A percentile compares a stretch with the other conserved stretches of the same genome.
Conservation (phyloP, 441 rosid genomes). For the Kokia cookei region DNA sequence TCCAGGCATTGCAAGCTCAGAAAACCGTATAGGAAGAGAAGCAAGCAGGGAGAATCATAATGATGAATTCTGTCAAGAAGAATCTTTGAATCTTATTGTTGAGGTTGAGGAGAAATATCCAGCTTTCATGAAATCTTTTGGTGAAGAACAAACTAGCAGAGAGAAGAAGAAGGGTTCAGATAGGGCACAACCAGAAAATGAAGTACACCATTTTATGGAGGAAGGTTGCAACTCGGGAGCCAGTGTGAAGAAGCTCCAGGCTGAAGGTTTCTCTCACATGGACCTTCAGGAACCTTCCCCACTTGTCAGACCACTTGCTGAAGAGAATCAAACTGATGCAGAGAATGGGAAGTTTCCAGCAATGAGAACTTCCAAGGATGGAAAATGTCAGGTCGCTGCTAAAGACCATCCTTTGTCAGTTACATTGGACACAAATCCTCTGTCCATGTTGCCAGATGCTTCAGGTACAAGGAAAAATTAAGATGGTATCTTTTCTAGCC, state of each 20-base stretch:
- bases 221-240: slow-evolving; percentile 19
- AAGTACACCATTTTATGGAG: slow-evolving; percentile 10
- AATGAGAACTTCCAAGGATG: background rate
- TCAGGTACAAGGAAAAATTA: slow-evolving; percentile 30
- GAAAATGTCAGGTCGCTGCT: background rate
- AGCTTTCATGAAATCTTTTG: slow-evolving; percentile 7
- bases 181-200: slow-evolving; percentile 16
- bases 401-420: slow-evolving; percentile 26
- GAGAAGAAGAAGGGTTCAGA: slow-evolving; percentile 19
- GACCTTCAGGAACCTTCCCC: slow-evolving; percentile 14
- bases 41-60: slow-evolving; percentile 25
- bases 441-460: slow-evolving; percentile 27
- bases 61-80: slow-evolving; percentile 20
- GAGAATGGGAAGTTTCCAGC: background rate
- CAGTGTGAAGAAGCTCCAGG: slow-evolving; percentile 44
- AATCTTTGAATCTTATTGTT: slow-evolving; percentile 18
- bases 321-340: slow-evolving; percentile 19
- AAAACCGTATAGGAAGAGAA: slow-evolving; percentile 11
- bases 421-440: slow-evolving; percentile 32
- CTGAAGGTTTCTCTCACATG: slow-evolving; percentile 1
- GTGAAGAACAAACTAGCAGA: slow-evolving; percentile 22
- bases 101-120: slow-evolving; percentile 28
- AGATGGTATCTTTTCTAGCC: background rate
- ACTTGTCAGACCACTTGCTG: slow-evolving; percentile 20
- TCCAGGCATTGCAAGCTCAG: slow-evolving; percentile 10